Conservation (phyloP, 2,329 filamentous ascomycete genomes). For the Thermoascus crustaceus region DNA sequence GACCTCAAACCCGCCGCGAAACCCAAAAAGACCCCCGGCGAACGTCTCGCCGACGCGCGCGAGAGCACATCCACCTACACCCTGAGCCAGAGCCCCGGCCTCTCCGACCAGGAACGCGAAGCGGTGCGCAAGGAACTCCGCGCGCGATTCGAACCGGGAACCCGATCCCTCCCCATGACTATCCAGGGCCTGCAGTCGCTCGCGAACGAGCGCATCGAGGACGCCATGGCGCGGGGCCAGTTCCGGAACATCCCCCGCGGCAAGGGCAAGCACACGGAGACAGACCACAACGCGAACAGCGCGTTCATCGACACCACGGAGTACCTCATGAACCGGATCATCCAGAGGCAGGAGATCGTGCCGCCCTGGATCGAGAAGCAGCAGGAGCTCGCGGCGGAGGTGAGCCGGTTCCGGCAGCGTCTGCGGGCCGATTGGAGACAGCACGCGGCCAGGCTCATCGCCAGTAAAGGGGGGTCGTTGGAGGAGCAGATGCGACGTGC, state of each 20-base stretch:
- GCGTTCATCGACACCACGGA: conserved; percentile 95
- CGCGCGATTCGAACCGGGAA: conserved; percentile 68
- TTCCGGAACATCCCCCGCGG: conserved; percentile 80
- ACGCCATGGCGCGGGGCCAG: conserved; percentile 84
- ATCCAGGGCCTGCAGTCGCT: conserved; percentile 71
- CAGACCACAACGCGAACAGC: conserved; percentile 73
- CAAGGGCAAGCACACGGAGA: conserved; percentile 57
- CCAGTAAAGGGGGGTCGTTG: conserved; percentile 66
- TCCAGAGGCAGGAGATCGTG: conserved; percentile 88
- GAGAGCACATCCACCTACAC: conserved; percentile 51
- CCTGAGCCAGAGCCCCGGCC: conserved; percentile 44
- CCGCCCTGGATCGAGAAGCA: conserved; percentile 99
- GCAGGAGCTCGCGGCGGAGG: conserved; percentile 69
- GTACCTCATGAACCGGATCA: conserved; percentile 98
- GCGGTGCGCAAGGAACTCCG: conserved; percentile 64
- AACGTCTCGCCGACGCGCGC: conserved; percentile 49
- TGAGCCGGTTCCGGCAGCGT: conserved; percentile 62
- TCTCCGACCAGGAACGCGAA: conserved; percentile 66
- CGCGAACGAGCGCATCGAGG: conserved; percentile 86
- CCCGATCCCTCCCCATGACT: conserved; percentile 64
- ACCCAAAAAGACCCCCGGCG: conserved; percentile 36
- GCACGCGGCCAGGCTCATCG: conserved; percentile 70
- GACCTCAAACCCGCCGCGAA: conserved; percentile 41
- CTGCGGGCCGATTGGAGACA: conserved; percentile 76
- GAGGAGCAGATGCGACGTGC: conserved; percentile 65